Percentiles rank a stretch among this genome's conserved stretches.
These are phyloP conservation scores for Fusarium poae DNA, from an alignment of 2,329 filamentous ascomycete species.

Conservation along the genomic window DNA sequence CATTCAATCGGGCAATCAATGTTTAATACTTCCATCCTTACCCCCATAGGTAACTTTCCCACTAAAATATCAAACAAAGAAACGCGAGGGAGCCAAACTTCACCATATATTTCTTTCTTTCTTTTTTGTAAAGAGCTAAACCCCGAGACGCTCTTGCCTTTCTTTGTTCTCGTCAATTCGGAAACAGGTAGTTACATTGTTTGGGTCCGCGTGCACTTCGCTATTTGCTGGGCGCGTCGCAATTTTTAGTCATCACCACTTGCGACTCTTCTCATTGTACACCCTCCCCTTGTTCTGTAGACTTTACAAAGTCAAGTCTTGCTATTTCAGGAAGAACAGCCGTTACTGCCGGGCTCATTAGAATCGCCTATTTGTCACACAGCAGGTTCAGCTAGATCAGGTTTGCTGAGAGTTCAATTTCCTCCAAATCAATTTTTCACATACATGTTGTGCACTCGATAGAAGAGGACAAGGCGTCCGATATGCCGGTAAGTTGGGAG, in stretches of 20 bases:
- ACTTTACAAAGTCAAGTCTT: neutral
- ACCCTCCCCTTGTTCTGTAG: neutral
- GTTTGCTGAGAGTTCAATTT: neutral
- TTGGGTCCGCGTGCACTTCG: neutral
- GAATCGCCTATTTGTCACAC: neutral
- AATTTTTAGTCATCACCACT: neutral
- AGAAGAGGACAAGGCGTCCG: slow-evolving; percentile 15
- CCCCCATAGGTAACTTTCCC: neutral
- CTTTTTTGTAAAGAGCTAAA: neutral
- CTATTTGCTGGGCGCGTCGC: slow-evolving; percentile 7
- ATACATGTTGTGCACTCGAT: slow-evolving; percentile 4
- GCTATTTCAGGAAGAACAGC: neutral
- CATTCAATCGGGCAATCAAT: neutral
- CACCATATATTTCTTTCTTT: neutral
- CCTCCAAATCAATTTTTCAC: neutral
- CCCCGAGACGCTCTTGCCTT: neutral
- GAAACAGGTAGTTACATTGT: slow-evolving; percentile 11
- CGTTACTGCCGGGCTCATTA: neutral
- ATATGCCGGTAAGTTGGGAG: slow-evolving; percentile 31
- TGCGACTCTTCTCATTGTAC: neutral
- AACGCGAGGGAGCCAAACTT: neutral
- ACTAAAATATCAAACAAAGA: slow-evolving; percentile 17
- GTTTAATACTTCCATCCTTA: neutral
- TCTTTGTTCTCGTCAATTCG: slow-evolving; percentile 3
- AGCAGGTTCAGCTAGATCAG: neutral